A percentile compares a stretch with the other conserved stretches of the same genome.
Evolutionary conservation across 2,329 filamentous ascomycete genomes (phyloP).

Genomic region (Ophiocordyceps robertsii): DNA sequence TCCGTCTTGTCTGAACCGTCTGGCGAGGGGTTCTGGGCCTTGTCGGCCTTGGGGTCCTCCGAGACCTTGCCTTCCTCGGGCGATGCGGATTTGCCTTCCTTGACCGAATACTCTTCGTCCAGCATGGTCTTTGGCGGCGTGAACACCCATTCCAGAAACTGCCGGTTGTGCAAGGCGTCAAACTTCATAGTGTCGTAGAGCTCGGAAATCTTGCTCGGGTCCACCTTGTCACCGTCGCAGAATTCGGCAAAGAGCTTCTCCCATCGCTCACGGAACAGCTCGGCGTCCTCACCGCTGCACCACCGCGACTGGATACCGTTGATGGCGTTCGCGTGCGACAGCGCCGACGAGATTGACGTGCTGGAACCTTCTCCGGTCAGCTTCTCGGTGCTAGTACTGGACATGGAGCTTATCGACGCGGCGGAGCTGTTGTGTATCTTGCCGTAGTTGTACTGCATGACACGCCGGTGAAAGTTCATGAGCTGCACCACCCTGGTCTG

Average conservation of each 20-base stretch:
- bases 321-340: slow-evolving; percentile 48
- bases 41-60: slow-evolving; percentile 22
- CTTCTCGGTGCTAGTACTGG: slow-evolving; percentile 35
- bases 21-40: slow-evolving; percentile 13
- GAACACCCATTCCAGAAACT: slow-evolving; percentile 95
- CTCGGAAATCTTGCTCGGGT: slow-evolving; percentile 97
- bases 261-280: slow-evolving; percentile 92
- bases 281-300: slow-evolving; percentile 92
- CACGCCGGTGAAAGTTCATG: slow-evolving; percentile 92
- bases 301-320: slow-evolving; percentile 74
- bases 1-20: slow-evolving; percentile 28
- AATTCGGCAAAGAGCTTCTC: slow-evolving; percentile 97
- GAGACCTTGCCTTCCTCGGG: slow-evolving; percentile 24
- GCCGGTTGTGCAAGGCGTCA: slow-evolving; percentile 89
- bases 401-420: slow-evolving; percentile 46
- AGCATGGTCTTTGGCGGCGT: slow-evolving; percentile 71
- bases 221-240: slow-evolving; percentile 91
- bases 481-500: slow-evolving; percentile 84
- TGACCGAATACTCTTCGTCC: slow-evolving; percentile 49
- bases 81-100: slow-evolving; percentile 27
- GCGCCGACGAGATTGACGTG: slow-evolving; percentile 30
- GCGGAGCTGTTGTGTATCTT: slow-evolving; percentile 60
- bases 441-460: slow-evolving; percentile 89
- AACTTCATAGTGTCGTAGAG: slow-evolving; percentile 99
- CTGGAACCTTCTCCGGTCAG: slow-evolving; percentile 25